Evolutionary conservation across 768 basidiomycete genomes (phyloP), one percentile per base, ranked within the genome.

Genomic region (Melanogaster broomeanus): DNA sequence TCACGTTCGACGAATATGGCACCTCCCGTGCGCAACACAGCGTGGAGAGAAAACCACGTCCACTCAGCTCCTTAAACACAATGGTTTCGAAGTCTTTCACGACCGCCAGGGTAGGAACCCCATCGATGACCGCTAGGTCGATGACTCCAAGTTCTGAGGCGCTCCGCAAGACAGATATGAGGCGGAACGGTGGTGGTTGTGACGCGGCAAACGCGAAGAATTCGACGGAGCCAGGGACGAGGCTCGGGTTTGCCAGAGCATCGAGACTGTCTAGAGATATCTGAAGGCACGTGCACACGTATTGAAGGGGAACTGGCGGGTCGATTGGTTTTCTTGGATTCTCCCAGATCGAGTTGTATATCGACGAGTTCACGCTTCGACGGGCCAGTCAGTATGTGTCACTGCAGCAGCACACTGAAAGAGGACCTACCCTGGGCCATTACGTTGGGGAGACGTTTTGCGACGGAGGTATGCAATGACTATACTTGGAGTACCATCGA

Each of bases 381-480:
- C 10, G 12, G n/a, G n/a, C 30, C 15, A n/a, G 49, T 63, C 34
- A 63, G 37, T 18, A 37, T 21, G 3, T n/a, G 18, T 9, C 27
- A 1, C 10, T n/a, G 15, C 28, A 8, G 3, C n/a, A 9, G n/a
- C n/a, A 37, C 19, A 22, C 31, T 19, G 4, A 7, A 24, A 52
- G 2, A 27, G 35, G 40, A 45, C 63, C 19, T 39, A 63, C 66
- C 60, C 43, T 33, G 61, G 52, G 40, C 41, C 40, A 16, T 12
- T 55, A 40, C 52, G 46, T 3, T 62, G 58, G 7, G 60, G 51
- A 27, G 50, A 48, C 15, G 58, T 60, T 42, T 73, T 71, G 41
- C 80, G 68, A 10, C 76, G 71, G 3, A 76, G 62, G 60, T 77
- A 85, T 0, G 80, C 77, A 21, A 88, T 78, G 65, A 81, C 75